phyloP scores from a whole-genome alignment of 169 alveolate genomes.

The Cryptosporidium ryanae region DNA sequence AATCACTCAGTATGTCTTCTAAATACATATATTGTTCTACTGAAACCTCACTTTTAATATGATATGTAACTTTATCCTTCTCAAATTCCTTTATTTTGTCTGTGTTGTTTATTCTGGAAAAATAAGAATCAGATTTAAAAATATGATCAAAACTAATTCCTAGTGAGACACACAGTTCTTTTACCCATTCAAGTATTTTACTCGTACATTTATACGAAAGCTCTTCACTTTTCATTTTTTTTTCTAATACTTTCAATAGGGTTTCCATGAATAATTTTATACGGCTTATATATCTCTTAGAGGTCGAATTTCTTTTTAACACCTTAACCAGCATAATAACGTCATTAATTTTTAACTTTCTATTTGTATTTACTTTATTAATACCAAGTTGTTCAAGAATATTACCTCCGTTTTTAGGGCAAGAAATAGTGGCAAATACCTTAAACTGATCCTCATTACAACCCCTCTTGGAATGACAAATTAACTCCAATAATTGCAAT shows the following conservation, averaged over 20 bases:
- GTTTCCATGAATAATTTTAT: constrained; percentile 28
- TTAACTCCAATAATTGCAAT: not conserved
- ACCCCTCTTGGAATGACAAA: not conserved
- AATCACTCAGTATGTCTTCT: constrained; percentile 23
- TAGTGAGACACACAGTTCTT: constrained; percentile 13
- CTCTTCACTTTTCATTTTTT: not conserved
- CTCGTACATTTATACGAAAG: constrained; percentile 18
- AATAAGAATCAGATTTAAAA: not conserved
- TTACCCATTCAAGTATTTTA: constrained; percentile 37
- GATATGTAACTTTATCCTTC: not conserved
- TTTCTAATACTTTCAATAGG: constrained; percentile 22
- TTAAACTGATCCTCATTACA: not conserved
- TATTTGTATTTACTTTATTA: not conserved
- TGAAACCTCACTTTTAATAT: not conserved
- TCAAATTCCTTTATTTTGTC: not conserved
- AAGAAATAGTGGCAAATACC: constrained; percentile 22
- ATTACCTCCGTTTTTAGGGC: not conserved
- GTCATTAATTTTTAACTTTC: not conserved
- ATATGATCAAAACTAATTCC: not conserved
- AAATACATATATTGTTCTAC: constrained; percentile 25
- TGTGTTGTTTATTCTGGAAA: not conserved
- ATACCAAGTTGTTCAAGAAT: too few relatives aligned
- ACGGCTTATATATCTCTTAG: constrained; percentile 7
- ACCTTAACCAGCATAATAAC: not conserved
- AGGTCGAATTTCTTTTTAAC: constrained; percentile 6